A percentile compares a stretch with the other conserved stretches of the same genome.
Conservation (phyloP, 345 rosid species). For the Eucalyptus erythrocorys region DNA sequence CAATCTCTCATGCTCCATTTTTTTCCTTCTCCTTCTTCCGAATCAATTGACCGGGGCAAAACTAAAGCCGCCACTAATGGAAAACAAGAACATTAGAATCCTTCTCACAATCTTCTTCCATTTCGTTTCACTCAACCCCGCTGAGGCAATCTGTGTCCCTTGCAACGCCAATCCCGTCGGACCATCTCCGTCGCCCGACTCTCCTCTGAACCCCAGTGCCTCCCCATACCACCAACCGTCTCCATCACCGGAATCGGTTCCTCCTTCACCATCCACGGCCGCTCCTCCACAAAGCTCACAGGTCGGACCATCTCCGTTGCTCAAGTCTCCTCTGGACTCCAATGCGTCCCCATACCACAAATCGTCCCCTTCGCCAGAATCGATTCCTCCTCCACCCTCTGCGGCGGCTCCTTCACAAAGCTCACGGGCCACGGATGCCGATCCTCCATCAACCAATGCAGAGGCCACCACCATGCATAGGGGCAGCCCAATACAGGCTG, state of each 20-base stretch:
- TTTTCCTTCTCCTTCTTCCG: neutral
- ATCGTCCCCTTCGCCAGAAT: neutral
- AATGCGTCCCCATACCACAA: neutral
- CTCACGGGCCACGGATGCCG: neutral
- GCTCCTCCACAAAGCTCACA: neutral
- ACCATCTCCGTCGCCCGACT: neutral
- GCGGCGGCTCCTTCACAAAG: neutral
- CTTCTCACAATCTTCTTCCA: neutral
- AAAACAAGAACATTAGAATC: neutral
- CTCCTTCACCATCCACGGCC: neutral
- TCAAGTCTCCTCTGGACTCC: neutral
- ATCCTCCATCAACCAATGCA: neutral
- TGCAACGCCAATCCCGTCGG: neutral
- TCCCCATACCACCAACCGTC: neutral
- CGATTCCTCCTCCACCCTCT: neutral
- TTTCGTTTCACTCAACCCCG: constrained; percentile 1
- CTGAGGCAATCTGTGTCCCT: constrained; percentile 2
- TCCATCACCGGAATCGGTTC: neutral
- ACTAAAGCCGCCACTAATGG: neutral
- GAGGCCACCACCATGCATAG: neutral
- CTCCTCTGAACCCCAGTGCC: neutral
- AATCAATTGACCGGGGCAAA: neutral
- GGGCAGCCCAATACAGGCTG: neutral
- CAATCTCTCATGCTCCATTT: neutral
- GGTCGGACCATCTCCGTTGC: neutral